Evolutionary conservation across 257 asterid genomes (phyloP).

Genomic region (Paraleonurus japonicus): DNA sequence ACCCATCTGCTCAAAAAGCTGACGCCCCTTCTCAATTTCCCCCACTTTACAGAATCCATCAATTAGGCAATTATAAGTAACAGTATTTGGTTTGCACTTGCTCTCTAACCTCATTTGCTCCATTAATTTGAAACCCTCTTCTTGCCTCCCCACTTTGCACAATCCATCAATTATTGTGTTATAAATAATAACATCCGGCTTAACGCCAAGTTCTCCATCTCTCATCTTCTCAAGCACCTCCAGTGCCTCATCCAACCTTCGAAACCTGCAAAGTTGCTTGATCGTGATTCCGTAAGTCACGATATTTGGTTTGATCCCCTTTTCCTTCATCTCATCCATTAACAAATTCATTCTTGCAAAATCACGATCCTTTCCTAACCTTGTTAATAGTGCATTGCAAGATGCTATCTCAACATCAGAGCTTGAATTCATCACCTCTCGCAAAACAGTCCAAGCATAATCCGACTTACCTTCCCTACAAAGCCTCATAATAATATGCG

Average conservation of each 20-base stretch:
- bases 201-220: constrained; percentile 41
- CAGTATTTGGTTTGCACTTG: constrained; percentile 49
- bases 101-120: constrained; percentile 53
- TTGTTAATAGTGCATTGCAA: constrained; percentile 64
- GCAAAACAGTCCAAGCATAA: constrained; percentile 67
- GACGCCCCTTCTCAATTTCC: constrained; percentile 52
- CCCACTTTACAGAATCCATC: constrained; percentile 87
- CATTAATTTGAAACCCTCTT: constrained; percentile 64
- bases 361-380: constrained; percentile 47
- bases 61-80: constrained; percentile 65
- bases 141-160: constrained; percentile 85
- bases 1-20: constrained; percentile 62
- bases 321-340: constrained; percentile 74
- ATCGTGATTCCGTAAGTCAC: constrained; percentile 69
- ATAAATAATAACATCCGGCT: constrained; percentile 61
- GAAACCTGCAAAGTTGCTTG: constrained; percentile 59
- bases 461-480: constrained; percentile 46
- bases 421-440: constrained; percentile 46
- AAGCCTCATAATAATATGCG: constrained; percentile 44
- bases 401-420: constrained; percentile 37
- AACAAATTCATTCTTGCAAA: constrained; percentile 64
- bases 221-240: constrained; percentile 64
- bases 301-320: constrained; percentile 52
- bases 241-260: constrained; percentile 68
- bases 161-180: constrained; percentile 79